phyloP scores from a whole-genome alignment of 2,329 filamentous ascomycete species.

The Rutstroemia sydowiana region DNA sequence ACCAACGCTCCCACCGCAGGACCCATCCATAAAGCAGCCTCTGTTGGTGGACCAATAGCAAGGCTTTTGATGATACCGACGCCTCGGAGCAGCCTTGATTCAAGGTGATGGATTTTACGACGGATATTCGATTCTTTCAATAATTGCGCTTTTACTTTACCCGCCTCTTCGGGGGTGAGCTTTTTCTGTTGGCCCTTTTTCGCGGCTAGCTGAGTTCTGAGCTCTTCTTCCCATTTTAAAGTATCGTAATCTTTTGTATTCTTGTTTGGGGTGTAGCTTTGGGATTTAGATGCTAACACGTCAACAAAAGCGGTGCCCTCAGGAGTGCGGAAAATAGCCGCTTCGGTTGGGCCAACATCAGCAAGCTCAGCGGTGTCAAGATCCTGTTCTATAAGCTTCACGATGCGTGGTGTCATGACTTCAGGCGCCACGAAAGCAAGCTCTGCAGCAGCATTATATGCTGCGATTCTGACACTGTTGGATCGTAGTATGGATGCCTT shows the following conservation, averaged over 20 bases:
- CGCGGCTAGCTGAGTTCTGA: slow-evolving; percentile 77
- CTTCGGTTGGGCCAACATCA: slow-evolving; percentile 75
- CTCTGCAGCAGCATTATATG: slow-evolving; percentile 80
- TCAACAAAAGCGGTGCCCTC: slow-evolving; percentile 87
- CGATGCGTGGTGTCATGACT: slow-evolving; percentile 65
- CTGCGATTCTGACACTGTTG: slow-evolving; percentile 53
- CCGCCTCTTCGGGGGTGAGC: slow-evolving; percentile 78
- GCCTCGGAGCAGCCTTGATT: slow-evolving; percentile 68
- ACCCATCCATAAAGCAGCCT: slow-evolving; percentile 82
- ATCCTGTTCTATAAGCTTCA: slow-evolving; percentile 67
- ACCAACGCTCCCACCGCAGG: slow-evolving; percentile 68
- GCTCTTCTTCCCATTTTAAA: slow-evolving; percentile 92
- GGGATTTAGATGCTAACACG: slow-evolving; percentile 76
- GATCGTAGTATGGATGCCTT: slow-evolving; percentile 29
- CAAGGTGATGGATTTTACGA: slow-evolving; percentile 59
- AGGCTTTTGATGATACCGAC: slow-evolving; percentile 80
- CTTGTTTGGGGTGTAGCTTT: slow-evolving; percentile 66
- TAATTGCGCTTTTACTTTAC: slow-evolving; percentile 85
- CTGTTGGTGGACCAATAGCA: slow-evolving; percentile 80
- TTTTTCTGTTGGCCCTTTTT: slow-evolving; percentile 93
- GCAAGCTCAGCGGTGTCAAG: slow-evolving; percentile 63
- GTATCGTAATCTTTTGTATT: slow-evolving; percentile 94
- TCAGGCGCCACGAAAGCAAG: slow-evolving; percentile 90
- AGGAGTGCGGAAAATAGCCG: slow-evolving; percentile 85
- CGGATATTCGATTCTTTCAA: slow-evolving; percentile 80